Evolutionary conservation across 2,329 filamentous ascomycete species (phyloP), one percentile per base, ranked within the genome.

Genomic region (Tolypocladium nubicola): DNA sequence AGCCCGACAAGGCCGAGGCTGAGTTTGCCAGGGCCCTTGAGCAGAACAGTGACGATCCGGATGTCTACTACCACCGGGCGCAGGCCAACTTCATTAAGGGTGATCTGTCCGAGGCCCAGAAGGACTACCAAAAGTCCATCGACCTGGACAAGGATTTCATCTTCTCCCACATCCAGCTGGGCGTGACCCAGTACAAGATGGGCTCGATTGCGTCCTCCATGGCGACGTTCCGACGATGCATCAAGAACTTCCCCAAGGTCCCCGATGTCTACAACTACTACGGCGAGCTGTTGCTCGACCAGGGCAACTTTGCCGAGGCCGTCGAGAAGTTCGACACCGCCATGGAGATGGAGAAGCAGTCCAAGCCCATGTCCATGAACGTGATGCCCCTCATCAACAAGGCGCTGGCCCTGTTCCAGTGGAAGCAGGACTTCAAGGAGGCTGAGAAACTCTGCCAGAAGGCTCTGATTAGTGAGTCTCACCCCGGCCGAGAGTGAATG

Each of bases 201-300:
- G 94, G 94, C 64, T 96, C 90, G 37, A 89, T 99, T 58, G 94
- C 94, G 9, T 97, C 92, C 10, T 96, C 92, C 52, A 97, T 97
- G 91, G 93, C 94, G 40, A 99, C 94, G 7, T 97, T 99, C 86
- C 85, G 93, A 66, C 84, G 92, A 62, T 96, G 91, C 74, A 92
- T 97, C 73, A 99, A 97, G 86, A 97, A 96, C 77, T 99, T 99
- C 70, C 89, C 91, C 68, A 89, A 93, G 70, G 90, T 96, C 13
- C 92, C 93, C 7, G 94, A 99, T 70, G 94, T 97, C 45, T 99
- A 97, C 82, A 99, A 99, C 82, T 99, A 99, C 83, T 97, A 96
- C 68, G 94, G 94, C 67, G 94, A 99, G 78, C 82, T 99, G 57
- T 82, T 99, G 58, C 85, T 99, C 56, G 94, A 99, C 78, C 94